These are phyloP conservation scores for Venturiaceae sp. DNA, from an alignment of 2,329 filamentous ascomycete genomes.

Conservation along the genomic window DNA sequence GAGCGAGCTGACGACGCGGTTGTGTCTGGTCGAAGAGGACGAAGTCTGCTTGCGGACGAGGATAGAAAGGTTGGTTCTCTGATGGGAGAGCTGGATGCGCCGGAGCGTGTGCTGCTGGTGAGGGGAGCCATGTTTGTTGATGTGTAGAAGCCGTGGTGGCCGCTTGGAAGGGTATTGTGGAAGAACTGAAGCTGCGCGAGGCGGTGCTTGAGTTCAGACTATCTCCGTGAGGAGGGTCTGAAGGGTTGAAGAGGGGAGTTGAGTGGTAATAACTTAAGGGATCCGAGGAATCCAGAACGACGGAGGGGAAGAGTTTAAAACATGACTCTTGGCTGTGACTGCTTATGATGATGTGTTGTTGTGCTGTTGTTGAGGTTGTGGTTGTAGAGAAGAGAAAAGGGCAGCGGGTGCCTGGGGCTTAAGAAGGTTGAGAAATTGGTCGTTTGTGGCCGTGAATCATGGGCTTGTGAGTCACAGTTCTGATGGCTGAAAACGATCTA, in stretches of 20 bases:
- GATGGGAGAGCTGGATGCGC: slow-evolving; percentile 32
- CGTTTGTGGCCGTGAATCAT: not conserved
- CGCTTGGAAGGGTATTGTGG: slow-evolving; percentile 58
- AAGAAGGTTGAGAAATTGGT: not conserved
- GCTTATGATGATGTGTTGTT: not conserved
- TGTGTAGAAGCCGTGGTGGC: slow-evolving; percentile 70
- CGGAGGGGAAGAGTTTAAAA: slow-evolving; percentile 1
- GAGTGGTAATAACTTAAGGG: not conserved
- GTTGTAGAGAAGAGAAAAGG: not conserved
- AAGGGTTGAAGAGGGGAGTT: slow-evolving; percentile 12
- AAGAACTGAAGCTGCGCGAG: slow-evolving; percentile 45
- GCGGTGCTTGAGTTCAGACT: slow-evolving; percentile 58
- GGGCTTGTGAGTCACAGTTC: too few species aligned
- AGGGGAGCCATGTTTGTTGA: slow-evolving; percentile 69
- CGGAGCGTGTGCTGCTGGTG: slow-evolving; percentile 43
- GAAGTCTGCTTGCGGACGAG: slow-evolving; percentile 58
- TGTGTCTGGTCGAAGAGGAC: slow-evolving; percentile 56
- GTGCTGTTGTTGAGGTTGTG: not conserved
- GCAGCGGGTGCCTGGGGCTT: not conserved
- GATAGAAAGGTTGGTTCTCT: slow-evolving; percentile 23
- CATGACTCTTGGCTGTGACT: not conserved
- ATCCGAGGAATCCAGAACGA: not conserved
- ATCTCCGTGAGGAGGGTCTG: slow-evolving; percentile 30
- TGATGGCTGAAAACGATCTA: too few species aligned
- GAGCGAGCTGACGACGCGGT: slow-evolving; percentile 41